Conservation (phyloP, 495 filamentous ascomycete genomes). For the Margaritispora aquatica region DNA sequence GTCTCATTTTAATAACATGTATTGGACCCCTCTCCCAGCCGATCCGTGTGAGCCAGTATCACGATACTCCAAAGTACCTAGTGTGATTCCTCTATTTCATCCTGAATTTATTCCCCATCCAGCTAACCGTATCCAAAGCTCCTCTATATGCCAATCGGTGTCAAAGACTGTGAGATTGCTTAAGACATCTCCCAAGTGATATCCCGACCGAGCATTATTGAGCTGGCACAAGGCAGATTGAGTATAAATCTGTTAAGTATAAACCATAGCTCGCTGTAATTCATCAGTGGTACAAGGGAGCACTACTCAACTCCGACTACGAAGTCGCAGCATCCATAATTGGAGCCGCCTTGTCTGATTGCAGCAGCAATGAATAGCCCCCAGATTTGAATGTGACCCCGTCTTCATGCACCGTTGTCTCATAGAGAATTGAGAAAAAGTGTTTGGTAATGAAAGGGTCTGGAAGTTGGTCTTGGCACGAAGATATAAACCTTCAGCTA, state of each 20-base stretch:
- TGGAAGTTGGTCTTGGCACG: constrained; percentile 77
- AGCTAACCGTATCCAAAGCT: too few species aligned
- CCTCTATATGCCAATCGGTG: too few species aligned
- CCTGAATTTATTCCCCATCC: too few species aligned
- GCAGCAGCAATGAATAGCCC: not conserved
- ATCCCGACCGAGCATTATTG: too few species aligned
- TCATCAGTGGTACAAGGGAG: not conserved
- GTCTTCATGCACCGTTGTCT: constrained; percentile 82
- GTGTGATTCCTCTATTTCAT: too few species aligned
- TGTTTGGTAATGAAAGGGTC: constrained; percentile 92
- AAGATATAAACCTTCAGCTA: constrained; percentile 88
- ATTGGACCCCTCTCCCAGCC: too few species aligned
- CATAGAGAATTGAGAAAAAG: constrained; percentile 49
- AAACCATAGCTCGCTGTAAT: not conserved
- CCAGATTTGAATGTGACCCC: constrained; percentile 54
- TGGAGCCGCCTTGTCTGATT: not conserved
- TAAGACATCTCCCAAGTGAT: too few species aligned
- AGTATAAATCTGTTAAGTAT: not conserved
- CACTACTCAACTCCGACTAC: not conserved
- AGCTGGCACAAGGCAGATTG: too few species aligned
- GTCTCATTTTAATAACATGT: too few species aligned
- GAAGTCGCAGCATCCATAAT: not conserved
- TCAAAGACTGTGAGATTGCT: too few species aligned
- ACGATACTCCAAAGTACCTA: too few species aligned
- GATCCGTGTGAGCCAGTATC: too few species aligned